Evolutionary conservation across 1,139 yeast genomes (phyloP).

Genomic region (Blastobotrys malaysiensis): DNA sequence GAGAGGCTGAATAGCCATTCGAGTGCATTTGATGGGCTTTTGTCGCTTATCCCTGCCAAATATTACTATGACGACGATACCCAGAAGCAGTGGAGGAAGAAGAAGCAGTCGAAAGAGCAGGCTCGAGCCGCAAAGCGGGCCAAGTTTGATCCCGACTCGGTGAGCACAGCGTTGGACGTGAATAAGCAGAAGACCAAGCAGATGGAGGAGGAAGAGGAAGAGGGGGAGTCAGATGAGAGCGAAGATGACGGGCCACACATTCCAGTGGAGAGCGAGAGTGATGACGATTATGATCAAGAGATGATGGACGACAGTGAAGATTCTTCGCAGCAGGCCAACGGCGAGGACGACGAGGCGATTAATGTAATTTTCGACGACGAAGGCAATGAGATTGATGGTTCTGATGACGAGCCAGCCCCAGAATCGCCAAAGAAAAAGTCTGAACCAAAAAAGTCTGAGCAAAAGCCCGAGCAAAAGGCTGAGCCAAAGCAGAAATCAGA

Average conservation of each 20-base stretch:
- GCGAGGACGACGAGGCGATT: slow-evolving; percentile 4
- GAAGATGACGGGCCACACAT: slow-evolving; percentile 14
- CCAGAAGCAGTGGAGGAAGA: slow-evolving; percentile 85
- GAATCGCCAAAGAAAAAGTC: slow-evolving; percentile 9
- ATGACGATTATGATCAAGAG: slow-evolving; percentile 35
- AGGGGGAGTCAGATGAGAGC: slow-evolving; percentile 36
- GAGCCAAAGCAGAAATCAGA: neutral
- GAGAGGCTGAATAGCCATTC: slow-evolving; percentile 83
- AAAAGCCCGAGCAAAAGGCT: neutral
- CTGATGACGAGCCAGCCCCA: slow-evolving; percentile 9
- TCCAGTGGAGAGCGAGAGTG: neutral
- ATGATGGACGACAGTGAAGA: slow-evolving; percentile 36
- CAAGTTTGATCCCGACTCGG: slow-evolving; percentile 68
- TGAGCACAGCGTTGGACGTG: slow-evolving; percentile 62
- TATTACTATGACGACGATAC: slow-evolving; percentile 76
- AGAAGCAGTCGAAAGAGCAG: slow-evolving; percentile 62
- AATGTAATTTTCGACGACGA: slow-evolving; percentile 59
- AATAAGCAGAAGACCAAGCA: slow-evolving; percentile 31
- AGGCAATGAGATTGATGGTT: slow-evolving; percentile 49
- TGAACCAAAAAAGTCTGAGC: neutral
- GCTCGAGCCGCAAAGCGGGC: slow-evolving; percentile 55
- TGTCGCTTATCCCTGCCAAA: slow-evolving; percentile 90
- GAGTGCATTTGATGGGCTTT: slow-evolving; percentile 80
- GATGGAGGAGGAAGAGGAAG: slow-evolving; percentile 2
- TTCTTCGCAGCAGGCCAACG: neutral